Evolutionary conservation across 2,329 filamentous ascomycete genomes (phyloP).

Genomic region (Fusarium dlaminii): DNA sequence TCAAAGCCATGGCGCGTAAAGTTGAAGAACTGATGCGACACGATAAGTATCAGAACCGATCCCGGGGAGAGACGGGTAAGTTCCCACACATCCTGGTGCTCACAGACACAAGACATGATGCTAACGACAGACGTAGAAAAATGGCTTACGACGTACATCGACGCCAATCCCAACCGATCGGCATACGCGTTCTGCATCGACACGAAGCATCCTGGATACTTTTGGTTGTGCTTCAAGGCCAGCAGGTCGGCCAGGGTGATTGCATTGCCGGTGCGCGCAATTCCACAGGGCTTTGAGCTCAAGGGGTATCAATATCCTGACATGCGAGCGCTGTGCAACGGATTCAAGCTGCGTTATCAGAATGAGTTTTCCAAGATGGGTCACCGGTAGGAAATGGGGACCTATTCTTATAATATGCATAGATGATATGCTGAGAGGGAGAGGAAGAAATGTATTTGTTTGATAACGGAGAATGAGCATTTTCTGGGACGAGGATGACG

Average conservation of each 20-base stretch:
- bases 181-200: constrained; percentile 97
- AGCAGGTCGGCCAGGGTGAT: constrained; percentile 77
- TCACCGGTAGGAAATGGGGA: constrained; percentile 36
- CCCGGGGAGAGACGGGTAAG: constrained; percentile 85
- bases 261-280: constrained; percentile 86
- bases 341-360: constrained; percentile 86
- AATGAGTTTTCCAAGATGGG: constrained; percentile 72
- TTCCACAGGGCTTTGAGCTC: constrained; percentile 93
- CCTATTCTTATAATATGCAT: neutral
- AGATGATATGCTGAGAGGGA: neutral
- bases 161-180: constrained; percentile 92
- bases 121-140: constrained; percentile 68
- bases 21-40: constrained; percentile 95
- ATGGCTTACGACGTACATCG: constrained; percentile 96
- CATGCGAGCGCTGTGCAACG: constrained; percentile 94
- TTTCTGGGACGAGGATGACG: constrained; percentile 10
- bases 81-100: constrained; percentile 30
- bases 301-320: constrained; percentile 90
- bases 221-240: constrained; percentile 95
- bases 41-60: constrained; percentile 90
- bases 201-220: constrained; percentile 90
- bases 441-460: constrained; percentile 8
- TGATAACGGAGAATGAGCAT: constrained; percentile 23
- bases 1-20: constrained; percentile 97
- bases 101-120: neutral